Evolutionary conservation across 2,329 filamentous ascomycete genomes (phyloP).

Genomic region (Tolypocladium ophioglossoides): DNA sequence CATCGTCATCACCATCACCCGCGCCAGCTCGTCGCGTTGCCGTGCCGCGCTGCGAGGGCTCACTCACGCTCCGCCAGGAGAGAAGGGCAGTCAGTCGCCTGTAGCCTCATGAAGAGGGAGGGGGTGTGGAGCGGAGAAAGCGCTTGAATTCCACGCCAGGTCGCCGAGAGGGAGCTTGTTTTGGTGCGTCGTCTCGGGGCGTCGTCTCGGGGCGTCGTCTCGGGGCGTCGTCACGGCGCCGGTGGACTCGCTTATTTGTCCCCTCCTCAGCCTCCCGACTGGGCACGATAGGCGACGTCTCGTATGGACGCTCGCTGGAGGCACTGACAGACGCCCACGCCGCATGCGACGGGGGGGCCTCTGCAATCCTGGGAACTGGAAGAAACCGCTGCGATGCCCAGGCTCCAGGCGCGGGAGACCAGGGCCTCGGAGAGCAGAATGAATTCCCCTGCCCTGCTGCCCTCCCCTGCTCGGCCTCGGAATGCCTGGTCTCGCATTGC

Average conservation of each 20-base stretch:
- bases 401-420: neutral
- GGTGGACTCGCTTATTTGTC: neutral
- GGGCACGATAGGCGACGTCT: neutral
- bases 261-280: neutral
- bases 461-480: too few relatives aligned
- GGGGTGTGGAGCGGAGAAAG: neutral
- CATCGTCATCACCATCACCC: neutral
- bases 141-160: neutral
- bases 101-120: neutral
- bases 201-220: neutral
- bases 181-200: neutral
- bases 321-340: neutral
- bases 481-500: too few relatives aligned
- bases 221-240: neutral
- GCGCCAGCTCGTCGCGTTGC: neutral
- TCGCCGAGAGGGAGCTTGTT: neutral
- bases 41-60: neutral
- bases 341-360: neutral
- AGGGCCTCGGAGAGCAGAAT: conserved; percentile 1
- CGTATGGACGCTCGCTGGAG: too few relatives aligned
- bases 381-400: neutral
- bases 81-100: neutral
- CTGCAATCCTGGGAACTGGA: neutral
- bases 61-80: neutral
- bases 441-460: neutral